Evolutionary conservation across 441 rosid species (phyloP).

Genomic region (Raphanus hybrid): DNA sequence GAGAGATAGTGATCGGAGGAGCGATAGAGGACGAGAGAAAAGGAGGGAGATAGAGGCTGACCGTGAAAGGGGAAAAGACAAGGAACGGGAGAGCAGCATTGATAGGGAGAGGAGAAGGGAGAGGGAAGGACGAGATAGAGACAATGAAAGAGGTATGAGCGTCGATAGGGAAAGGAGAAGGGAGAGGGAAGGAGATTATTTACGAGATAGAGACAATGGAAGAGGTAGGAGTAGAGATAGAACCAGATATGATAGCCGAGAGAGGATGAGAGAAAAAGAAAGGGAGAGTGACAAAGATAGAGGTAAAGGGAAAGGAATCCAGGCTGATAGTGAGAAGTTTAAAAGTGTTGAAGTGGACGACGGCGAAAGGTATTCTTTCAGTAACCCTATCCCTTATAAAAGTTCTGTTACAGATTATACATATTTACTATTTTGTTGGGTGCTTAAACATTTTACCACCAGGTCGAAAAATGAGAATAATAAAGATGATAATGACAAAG

Average conservation of each 20-base stretch:
- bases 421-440: conserved; percentile 11
- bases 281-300: conserved; percentile 54
- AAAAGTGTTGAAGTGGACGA: conserved; percentile 41
- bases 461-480: conserved; percentile 60
- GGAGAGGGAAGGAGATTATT: conserved; percentile 46
- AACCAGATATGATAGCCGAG: conserved; percentile 48
- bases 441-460: conserved; percentile 11
- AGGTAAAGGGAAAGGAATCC: conserved; percentile 49
- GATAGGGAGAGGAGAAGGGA: conserved; percentile 48
- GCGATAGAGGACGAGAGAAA: conserved; percentile 58
- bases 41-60: conserved; percentile 49
- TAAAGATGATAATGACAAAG: conserved; percentile 70
- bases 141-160: conserved; percentile 48
- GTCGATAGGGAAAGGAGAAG: conserved; percentile 43
- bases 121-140: conserved; percentile 45
- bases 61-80: conserved; percentile 52
- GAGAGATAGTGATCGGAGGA: conserved; percentile 54
- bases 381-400: background rate
- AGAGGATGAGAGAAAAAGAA: conserved; percentile 41
- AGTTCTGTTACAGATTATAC: background rate
- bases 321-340: conserved; percentile 45
- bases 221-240: conserved; percentile 52
- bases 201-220: conserved; percentile 49
- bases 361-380: conserved; percentile 52
- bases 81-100: conserved; percentile 46